Evolutionary conservation across 345 rosid species (phyloP), one percentile per base, ranked within the genome.

Genomic region (Iberis pinnata): DNA sequence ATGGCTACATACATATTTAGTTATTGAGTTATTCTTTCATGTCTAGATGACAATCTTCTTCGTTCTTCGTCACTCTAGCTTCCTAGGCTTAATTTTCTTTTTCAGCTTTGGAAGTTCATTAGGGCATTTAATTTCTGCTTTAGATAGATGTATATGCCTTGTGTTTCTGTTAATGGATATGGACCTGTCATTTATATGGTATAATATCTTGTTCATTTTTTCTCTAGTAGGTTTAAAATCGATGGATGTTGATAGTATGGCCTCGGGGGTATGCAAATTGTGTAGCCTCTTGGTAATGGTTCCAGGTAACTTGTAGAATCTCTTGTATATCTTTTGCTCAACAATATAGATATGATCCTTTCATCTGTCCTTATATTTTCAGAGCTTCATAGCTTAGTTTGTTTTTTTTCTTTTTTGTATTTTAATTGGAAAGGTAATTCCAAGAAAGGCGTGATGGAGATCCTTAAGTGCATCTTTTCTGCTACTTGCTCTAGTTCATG

Each of bases 231-330:
- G 82, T 47, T 48, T 71, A 55, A 69, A 55, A 53, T 53, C 70
- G 56, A 22, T 45, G 27, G 90, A 82, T 71, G 60, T 54, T 26
- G 94, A 86, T 57, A 72, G 70, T 42, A 44, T 78, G 43, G 66
- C 82, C 50, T 78, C 80, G 47, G 70, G 70, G 12, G 48, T 89
- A 63, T 74, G 51, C 73, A 86, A 89, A 66, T 29, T 86, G 52
- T 86, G 85, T 69, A 75, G 95, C 76, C 74, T 89, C 61, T 70
- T 86, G 69, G 79, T 89, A 69, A 76, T 84, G 70, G 64, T 79
- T 68, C 94, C 94, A 80, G 90, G 97, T 86, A 39, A 46, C 50
- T 60, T 20, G 14, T 59, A 47, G 29, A 49, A 18, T 17, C 49
- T 25, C 38, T 45, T 58, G 13, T 14, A 18, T 56, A 13, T n/a